Evolutionary conservation across 1,284 basidiomycete genomes (phyloP), one percentile per base, ranked within the genome.

Genomic region (Ustilago tritici): DNA sequence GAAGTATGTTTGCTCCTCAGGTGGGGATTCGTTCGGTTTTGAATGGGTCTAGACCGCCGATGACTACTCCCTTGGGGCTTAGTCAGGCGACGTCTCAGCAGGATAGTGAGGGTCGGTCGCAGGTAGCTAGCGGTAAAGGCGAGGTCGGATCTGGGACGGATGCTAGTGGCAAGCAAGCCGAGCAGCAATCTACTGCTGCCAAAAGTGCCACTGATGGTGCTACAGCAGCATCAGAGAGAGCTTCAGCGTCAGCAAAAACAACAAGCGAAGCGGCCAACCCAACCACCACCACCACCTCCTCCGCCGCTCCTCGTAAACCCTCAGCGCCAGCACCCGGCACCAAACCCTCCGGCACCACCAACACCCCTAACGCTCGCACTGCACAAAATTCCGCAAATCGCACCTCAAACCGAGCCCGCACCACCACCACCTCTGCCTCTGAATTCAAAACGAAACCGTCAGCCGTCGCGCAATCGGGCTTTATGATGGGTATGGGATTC

Each of bases 401-500:
- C 10, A 46, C 58, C 15, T 32, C 31, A 32, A 52, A 67, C 0
- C 61, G 75, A 6, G 69, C 70, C 34, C 59, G 74, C 5, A 59
- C 57, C 12, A 55, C 64, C 23, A 62, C 70, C 15, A 59, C 66
- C 10, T 61, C 65, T 36, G 54, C 74, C 15, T 69, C 65, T n/a
- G 71, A 71, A 35, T 7, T 57, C 14, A 70, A 66, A 56, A 57
- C 61, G 15, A 74, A 72, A 61, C 82, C 82, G 3, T 77, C 76
- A 4, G 84, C 84, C 0, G 78, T 82, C 57, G 79, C 83, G 10
- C 84, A 86, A 56, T 59, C 82, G 0, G 84, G 84, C 36, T 75
- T 86, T 38, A 77, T 86, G 61, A 86, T 86, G 61, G 84, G 84
- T 34, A 70, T 63, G 58, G 82, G 82, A 4, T 84, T 84, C 59